Evolutionary conservation across 83 land plant species (phyloP).

Genomic region (Picea abies): DNA sequence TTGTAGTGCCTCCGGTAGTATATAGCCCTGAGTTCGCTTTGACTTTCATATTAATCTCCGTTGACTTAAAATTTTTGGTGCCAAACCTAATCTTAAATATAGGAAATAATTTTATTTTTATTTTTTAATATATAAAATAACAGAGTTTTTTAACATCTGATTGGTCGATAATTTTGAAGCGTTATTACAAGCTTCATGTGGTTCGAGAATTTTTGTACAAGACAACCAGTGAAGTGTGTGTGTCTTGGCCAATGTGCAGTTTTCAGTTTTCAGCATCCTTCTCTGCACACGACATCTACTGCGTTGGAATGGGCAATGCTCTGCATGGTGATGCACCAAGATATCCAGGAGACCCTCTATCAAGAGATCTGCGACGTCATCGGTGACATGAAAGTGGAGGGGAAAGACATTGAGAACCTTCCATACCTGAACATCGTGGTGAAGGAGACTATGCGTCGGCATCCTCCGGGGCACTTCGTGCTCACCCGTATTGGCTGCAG

Average conservation of each 20-base stretch:
- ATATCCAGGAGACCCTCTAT: not conserved
- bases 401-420: slow-evolving; percentile 55
- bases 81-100: too few relatives aligned
- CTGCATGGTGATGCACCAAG: slow-evolving; percentile 9
- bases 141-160: too few relatives aligned
- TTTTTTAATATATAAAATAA: too few relatives aligned
- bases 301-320: slow-evolving; percentile 17
- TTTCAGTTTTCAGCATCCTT: slow-evolving; percentile 60
- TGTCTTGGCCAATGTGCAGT: slow-evolving; percentile 44
- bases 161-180: too few relatives aligned
- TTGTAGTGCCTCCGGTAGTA: too few relatives aligned
- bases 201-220: slow-evolving; percentile 1
- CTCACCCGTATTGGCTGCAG: slow-evolving; percentile 21
- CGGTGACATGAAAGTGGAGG: slow-evolving; percentile 48
- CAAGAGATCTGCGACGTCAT: not conserved
- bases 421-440: slow-evolving; percentile 64
- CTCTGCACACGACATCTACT: slow-evolving; percentile 19
- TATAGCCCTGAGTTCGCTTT: too few relatives aligned
- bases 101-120: too few relatives aligned
- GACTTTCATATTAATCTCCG: too few relatives aligned
- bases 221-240: slow-evolving; percentile 23
- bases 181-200: too few relatives aligned
- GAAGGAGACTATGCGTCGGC: slow-evolving; percentile 72
- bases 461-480: slow-evolving; percentile 59
- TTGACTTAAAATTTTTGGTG: too few relatives aligned